phyloP scores from a whole-genome alignment of 2,329 filamentous ascomycete genomes.

The Diaporthe vexans region DNA sequence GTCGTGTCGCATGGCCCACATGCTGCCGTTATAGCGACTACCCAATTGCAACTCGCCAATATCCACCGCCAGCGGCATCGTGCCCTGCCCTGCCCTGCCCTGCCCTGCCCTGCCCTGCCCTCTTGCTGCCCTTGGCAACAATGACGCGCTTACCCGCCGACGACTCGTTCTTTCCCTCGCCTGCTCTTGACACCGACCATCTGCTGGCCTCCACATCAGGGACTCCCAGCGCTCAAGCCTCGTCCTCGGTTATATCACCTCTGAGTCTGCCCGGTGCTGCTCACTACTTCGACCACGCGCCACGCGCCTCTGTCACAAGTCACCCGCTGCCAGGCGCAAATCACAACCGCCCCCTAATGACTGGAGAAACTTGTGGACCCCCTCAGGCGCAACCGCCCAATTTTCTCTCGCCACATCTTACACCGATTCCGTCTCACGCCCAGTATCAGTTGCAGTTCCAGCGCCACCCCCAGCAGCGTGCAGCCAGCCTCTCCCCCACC shows the following conservation, averaged over 20 bases:
- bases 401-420: conserved; percentile 47
- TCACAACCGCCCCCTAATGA: conserved; percentile 35
- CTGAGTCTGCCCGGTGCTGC: conserved; percentile 54
- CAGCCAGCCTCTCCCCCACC: conserved; percentile 52
- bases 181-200: conserved; percentile 51
- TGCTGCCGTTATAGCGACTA: conserved; percentile 20
- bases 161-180: conserved; percentile 58
- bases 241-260: conserved; percentile 57
- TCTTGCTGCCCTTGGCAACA: conserved; percentile 38
- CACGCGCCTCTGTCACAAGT: conserved; percentile 43
- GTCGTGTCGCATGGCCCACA: conserved; percentile 20
- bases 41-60: conserved; percentile 32
- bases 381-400: conserved; percentile 43
- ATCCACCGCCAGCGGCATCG: conserved; percentile 32
- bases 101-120: conserved; percentile 1
- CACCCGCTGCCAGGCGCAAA: conserved; percentile 43
- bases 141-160: conserved; percentile 58
- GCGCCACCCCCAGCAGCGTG: conserved; percentile 46
- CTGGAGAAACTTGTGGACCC: conserved; percentile 43
- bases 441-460: conserved; percentile 46
- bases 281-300: conserved; percentile 55
- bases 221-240: conserved; percentile 48
- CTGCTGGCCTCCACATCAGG: conserved; percentile 44
- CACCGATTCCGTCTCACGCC: conserved; percentile 44
- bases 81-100: neutral